Base-by-base conservation (phyloP, 345 rosid species). In the Hypericum perforatum region DNA sequence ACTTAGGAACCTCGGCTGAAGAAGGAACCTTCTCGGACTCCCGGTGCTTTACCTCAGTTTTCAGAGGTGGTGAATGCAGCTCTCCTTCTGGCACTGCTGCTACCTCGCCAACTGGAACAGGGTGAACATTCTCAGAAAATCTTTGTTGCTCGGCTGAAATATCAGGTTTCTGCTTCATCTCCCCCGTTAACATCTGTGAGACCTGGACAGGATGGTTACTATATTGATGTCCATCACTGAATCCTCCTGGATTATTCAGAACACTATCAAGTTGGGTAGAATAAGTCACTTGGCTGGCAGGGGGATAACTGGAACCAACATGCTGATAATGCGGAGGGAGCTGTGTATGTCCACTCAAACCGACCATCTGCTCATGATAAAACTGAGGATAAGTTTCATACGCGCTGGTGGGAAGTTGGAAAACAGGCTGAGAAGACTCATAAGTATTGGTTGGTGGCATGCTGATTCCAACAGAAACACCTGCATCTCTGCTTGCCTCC, bases 311-410 rank as follows among this genome's bases (percentile, higher is more conserved):
- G 64, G 75, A 60, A 59, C 73, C 65, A 57, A 53, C 68, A 39
- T 58, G 62, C 50, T 60, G 70, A 71, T 72, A 66, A 47, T 71
- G 76, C 63, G 74, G 16, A 5, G 65, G 81, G 45, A 74, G 56
- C 49, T 60, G 80, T 36, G 62, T 63, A 36, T 39, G 55, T 61
- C 71, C 85, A 46, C 71, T 73, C 63, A 41, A 70, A 54, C 71
- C 76, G 62, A 71, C 59, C 72, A 69, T 61, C 58, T 70, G 78
- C 52, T 59, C 76, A 9, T 68, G 72, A 58, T 69, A 70, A 70
- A 61, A 70, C 43, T 65, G 84, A 6, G 80, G 74, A 64, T 65
- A 59, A 36, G 60, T 63, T 66, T 85, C 90, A 47, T 56, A 62
- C 36, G 78, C 67, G 72, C 12, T 51, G 47, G 78, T 68, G 45